phyloP scores from a whole-genome alignment of 2,329 filamentous ascomycete species.

The Ustulina deusta region DNA sequence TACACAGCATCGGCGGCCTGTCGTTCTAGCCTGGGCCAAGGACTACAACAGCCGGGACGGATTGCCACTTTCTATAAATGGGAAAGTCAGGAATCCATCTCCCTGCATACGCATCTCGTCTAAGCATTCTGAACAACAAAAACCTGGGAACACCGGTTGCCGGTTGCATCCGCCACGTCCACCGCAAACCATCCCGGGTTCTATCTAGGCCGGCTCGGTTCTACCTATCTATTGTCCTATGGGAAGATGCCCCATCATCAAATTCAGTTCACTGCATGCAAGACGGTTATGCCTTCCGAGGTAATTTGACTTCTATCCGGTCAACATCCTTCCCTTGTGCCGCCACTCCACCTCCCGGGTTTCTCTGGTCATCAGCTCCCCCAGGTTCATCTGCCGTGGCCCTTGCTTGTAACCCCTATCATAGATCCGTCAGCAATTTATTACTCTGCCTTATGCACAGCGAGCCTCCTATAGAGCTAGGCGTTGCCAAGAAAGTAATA shows the following conservation, averaged over 20 bases:
- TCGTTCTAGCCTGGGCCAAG: constrained; percentile 36
- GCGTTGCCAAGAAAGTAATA: not conserved
- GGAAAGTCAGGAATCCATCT: constrained; percentile 35
- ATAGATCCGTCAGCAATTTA: constrained; percentile 9
- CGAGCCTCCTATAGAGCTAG: constrained; percentile 22
- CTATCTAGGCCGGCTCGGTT: constrained; percentile 44
- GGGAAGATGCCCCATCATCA: constrained; percentile 49
- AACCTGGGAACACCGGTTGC: constrained; percentile 28
- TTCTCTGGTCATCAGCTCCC: constrained; percentile 17
- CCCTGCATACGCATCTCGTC: constrained; percentile 38
- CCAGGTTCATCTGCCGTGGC: constrained; percentile 21
- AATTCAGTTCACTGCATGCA: constrained; percentile 46
- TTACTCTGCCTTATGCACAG: constrained; percentile 21
- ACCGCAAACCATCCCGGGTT: constrained; percentile 45
- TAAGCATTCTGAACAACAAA: constrained; percentile 33
- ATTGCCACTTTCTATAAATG: constrained; percentile 38
- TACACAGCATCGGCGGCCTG: constrained; percentile 43
- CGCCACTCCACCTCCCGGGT: constrained; percentile 28
- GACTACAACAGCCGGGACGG: constrained; percentile 35
- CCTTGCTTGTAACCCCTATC: constrained; percentile 17
- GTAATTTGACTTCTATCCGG: constrained; percentile 41
- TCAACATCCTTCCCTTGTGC: constrained; percentile 40
- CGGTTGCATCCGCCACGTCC: constrained; percentile 43
- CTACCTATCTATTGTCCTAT: constrained; percentile 45
- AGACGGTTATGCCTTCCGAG: constrained; percentile 43